Evolutionary conservation across 1,139 yeast genomes (phyloP), one percentile per base, ranked within the genome.

Genomic region (Kurtzmaniella quercitrusa): DNA sequence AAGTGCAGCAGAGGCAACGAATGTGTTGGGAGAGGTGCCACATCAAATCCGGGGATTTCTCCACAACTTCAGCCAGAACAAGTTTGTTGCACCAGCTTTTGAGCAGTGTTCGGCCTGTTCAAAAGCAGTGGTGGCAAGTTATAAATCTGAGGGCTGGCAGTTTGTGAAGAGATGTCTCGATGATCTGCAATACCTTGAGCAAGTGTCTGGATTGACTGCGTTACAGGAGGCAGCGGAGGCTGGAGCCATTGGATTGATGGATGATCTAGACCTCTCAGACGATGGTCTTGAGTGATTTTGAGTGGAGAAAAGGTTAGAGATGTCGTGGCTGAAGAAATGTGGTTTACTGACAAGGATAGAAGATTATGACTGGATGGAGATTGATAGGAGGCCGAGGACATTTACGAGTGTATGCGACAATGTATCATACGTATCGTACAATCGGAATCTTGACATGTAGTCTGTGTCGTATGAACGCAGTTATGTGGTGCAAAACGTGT

Each of bases 11-110:
- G 50, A 42, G 9, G 51, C 55, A 2, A 36, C 46, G 3, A 65
- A 77, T 1, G 70, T 77, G 4, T 66, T 91, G 33, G 96, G 97
- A 1, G 76, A 73, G 2, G 65, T 84, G 2, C 96, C 97, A 0
- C 98, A 93, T 60, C 98, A 93, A 59, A 68, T 93, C 16, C 71
- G 98, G 48, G 98, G 98, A 0, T 91, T 84, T 55, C 63, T 93
- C 37, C 79, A 77, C 51, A 75, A 73, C 46, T 89, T 83, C 55
- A 77, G 77, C 34, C 82, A 81, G 11, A 61, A 82, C 47, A 83
- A 81, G 51, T 68, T 91, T 14, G 69, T 71, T 47, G 83, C 95
- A 0, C 89, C 90, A 0, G 81, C 82, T 23, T 93, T 85, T 61
- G 68, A 73, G 33, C 73, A 77, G 53, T 93, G 98, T 59, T 84